Conservation (phyloP, 495 filamentous ascomycete species). For the Astrothelium macrocarpum region DNA sequence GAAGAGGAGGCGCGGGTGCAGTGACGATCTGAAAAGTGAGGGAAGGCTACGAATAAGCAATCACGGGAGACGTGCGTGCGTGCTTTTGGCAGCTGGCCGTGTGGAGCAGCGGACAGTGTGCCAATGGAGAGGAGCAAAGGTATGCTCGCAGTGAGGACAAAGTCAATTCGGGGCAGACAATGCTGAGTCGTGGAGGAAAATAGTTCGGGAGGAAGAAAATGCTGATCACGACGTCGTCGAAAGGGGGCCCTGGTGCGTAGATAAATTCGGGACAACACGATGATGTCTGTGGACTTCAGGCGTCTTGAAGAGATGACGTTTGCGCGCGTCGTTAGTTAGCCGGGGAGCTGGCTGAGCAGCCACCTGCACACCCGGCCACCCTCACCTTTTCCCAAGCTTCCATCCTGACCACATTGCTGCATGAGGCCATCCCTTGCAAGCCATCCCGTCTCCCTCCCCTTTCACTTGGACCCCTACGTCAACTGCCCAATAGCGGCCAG, state of each 20-base stretch:
- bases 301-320: constrained; percentile 6
- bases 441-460: constrained; percentile 1
- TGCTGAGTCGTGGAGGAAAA: neutral
- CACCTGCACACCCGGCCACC: neutral
- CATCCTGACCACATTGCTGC: neutral
- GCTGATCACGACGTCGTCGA: constrained; percentile 7
- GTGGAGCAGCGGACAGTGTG: neutral
- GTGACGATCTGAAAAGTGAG: neutral
- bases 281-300: constrained; percentile 6
- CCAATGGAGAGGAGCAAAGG: neutral
- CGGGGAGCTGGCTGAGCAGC: constrained; percentile 3
- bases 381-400: neutral
- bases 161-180: neutral
- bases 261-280: constrained; percentile 7
- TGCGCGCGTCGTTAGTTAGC: constrained; percentile 4
- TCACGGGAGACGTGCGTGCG: neutral
- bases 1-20: neutral
- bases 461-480: neutral
- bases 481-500: neutral
- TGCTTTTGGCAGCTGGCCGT: neutral
- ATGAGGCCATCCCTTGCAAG: neutral
- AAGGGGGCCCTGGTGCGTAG: constrained; percentile 1
- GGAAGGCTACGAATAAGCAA: neutral
- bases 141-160: neutral
- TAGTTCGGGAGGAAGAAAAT: constrained; percentile 3